Base-by-base conservation (phyloP, 495 filamentous ascomycete species). In the Podospora anserina region DNA sequence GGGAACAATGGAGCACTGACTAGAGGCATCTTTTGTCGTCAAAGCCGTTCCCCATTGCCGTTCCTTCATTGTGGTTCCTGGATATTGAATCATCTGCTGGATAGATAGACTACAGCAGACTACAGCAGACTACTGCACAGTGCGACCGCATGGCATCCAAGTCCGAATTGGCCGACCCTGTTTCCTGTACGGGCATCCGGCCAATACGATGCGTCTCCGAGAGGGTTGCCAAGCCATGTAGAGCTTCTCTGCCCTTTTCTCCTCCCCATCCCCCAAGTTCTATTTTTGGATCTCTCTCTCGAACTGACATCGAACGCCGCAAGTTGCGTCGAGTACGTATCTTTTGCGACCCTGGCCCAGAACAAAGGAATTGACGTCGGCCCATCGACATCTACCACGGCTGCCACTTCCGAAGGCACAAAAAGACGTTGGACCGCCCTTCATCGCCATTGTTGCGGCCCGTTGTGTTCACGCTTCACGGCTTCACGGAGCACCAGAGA, bases 241-340 rank as follows among this genome's bases (percentile, higher is more conserved):
- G 55, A 58, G 55, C 55, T 58, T 58, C 55, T 58, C 55, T 58
- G 15, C 7, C 55, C 55, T 58, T 58, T 58, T 58, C 55, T 58
- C 23, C 55, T 58, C 55, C 11, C 55, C 55, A 58, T 58, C 55
- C 55, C 39, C 55, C 55, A 58, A 26, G 55, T 58, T 19, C 55
- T 58, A 58, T 58, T 58, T 58, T 58, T 58, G 55, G 55, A 63
- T 75, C 72, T 77, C 74, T 74, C 72, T 77, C 74, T 74, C 73
- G 76, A 70, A 68, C 71, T 65, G 72, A 64, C 67, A 55, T 71
- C 68, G 64, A 73, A 75, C 77, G 75, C 78, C 78, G 72, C 76
- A 58, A 71, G 28, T 32, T 19, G 28, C 32, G 62, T 72, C 69
- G 66, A 70, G 75, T 72, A 64, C 72, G 74, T 78, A 75, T 69